Evolutionary conservation across 2,329 filamentous ascomycete genomes (phyloP).

Genomic region (Fusarium nematophilum): DNA sequence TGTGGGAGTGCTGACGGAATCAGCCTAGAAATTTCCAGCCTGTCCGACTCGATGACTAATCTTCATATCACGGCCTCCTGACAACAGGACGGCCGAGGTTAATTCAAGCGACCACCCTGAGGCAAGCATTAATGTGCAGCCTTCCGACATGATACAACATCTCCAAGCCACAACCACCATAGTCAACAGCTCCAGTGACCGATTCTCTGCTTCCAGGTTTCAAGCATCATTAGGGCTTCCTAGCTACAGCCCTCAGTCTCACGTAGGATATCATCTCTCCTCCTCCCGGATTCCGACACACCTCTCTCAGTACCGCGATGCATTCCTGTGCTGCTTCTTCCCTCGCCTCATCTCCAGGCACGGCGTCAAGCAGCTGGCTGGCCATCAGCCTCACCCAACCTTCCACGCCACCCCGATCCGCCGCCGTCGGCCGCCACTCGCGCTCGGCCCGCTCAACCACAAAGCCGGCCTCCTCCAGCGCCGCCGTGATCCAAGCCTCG

Average conservation of each 20-base stretch:
- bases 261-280: conserved; percentile 67
- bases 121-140: no score
- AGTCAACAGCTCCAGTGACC: background rate
- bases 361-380: conserved; percentile 65
- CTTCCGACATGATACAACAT: no score
- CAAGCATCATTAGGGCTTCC: conserved; percentile 46
- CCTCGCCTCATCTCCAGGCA: conserved; percentile 58
- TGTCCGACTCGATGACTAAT: conserved; percentile 38
- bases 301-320: conserved; percentile 63
- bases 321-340: conserved; percentile 66
- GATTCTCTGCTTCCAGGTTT: background rate
- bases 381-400: conserved; percentile 76
- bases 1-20: conserved; percentile 30
- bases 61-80: background rate
- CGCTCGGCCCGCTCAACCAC: conserved; percentile 65
- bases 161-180: no score
- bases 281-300: conserved; percentile 67
- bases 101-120: no score
- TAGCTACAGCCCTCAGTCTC: conserved; percentile 61
- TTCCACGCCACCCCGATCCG: conserved; percentile 68
- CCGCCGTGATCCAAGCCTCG: conserved; percentile 65
- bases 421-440: conserved; percentile 73
- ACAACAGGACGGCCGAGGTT: no score
- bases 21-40: conserved; percentile 41
- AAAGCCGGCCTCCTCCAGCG: conserved; percentile 59